phyloP scores from a whole-genome alignment of 768 basidiomycete species.

The Macrolepiota dolichaula region DNA sequence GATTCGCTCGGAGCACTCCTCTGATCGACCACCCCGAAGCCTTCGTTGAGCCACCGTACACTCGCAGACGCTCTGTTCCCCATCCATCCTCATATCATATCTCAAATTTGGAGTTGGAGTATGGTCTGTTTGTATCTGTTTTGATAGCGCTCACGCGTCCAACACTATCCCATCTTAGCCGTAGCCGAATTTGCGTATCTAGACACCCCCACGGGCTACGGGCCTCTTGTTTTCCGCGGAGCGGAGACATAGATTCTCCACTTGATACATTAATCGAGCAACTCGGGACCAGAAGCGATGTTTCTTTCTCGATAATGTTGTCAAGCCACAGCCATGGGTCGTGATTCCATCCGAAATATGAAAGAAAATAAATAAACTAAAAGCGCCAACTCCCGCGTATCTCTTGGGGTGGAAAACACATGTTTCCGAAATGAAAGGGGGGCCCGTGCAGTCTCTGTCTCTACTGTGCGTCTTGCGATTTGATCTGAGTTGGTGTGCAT shows the following conservation, averaged over 20 bases:
- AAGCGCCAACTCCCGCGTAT: background rate
- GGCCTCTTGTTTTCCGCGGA: conserved; percentile 9
- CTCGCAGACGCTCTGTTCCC: background rate
- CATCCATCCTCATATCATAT: too few species aligned
- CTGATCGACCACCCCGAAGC: background rate
- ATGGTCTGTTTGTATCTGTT: background rate
- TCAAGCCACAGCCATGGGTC: background rate
- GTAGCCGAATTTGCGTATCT: conserved; percentile 1
- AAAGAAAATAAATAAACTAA: too few species aligned
- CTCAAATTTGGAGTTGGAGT: background rate
- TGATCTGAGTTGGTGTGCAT: background rate
- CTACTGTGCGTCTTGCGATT: background rate
- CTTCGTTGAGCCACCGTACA: background rate
- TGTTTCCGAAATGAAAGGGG: background rate
- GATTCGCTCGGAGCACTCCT: background rate
- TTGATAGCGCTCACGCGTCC: background rate
- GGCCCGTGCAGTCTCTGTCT: background rate
- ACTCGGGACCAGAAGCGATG: conserved; percentile 2
- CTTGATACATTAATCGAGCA: background rate
- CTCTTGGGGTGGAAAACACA: background rate
- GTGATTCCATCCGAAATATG: background rate
- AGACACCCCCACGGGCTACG: background rate
- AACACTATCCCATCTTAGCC: background rate
- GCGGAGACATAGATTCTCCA: background rate
- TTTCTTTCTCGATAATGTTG: background rate